These are phyloP conservation scores for Cladosporium sp. DNA, from an alignment of 2,329 filamentous ascomycete genomes.

Conservation along the genomic window DNA sequence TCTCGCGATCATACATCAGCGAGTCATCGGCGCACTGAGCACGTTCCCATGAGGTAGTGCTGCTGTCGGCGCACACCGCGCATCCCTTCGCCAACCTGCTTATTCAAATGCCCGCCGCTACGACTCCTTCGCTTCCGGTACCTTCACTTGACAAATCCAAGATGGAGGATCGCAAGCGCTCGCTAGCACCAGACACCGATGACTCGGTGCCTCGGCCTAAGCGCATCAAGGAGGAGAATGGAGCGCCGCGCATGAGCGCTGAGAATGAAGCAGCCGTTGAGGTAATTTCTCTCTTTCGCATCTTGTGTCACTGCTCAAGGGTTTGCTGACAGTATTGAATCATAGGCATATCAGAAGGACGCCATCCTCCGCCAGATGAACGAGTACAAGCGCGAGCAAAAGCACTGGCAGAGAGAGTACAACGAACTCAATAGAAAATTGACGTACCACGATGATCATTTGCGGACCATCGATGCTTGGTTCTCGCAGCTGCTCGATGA, in stretches of 20 bases:
- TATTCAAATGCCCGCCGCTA: slow-evolving; percentile 24
- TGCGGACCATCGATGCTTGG: slow-evolving; percentile 88
- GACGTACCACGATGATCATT: slow-evolving; percentile 84
- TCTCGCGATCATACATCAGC: background rate
- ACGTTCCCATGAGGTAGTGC: slow-evolving; percentile 12
- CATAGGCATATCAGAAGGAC: slow-evolving; percentile 86
- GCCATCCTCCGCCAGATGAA: slow-evolving; percentile 97
- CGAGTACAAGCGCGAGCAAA: slow-evolving; percentile 91
- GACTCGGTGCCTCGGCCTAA: slow-evolving; percentile 87
- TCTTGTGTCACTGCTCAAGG: background rate
- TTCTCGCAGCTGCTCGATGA: slow-evolving; percentile 69
- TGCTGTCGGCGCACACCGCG: slow-evolving; percentile 11
- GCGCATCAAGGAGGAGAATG: slow-evolving; percentile 76
- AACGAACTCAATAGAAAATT: slow-evolving; percentile 75
- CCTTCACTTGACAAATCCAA: slow-evolving; percentile 77
- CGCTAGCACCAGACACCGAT: slow-evolving; percentile 73
- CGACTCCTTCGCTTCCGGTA: slow-evolving; percentile 51
- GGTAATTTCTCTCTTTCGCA: slow-evolving; percentile 53
- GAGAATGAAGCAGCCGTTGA: slow-evolving; percentile 70
- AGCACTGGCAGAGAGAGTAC: slow-evolving; percentile 73
- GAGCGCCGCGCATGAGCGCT: slow-evolving; percentile 62
- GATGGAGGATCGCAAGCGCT: slow-evolving; percentile 99
- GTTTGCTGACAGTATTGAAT: background rate
- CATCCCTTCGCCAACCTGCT: slow-evolving; percentile 8
- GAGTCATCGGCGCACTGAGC: background rate